A percentile compares a stretch with the other conserved stretches of the same genome.
These are phyloP conservation scores for Trypanosoma scelopori DNA, from an alignment of 208 protist genomes.

Conservation along the genomic window DNA sequence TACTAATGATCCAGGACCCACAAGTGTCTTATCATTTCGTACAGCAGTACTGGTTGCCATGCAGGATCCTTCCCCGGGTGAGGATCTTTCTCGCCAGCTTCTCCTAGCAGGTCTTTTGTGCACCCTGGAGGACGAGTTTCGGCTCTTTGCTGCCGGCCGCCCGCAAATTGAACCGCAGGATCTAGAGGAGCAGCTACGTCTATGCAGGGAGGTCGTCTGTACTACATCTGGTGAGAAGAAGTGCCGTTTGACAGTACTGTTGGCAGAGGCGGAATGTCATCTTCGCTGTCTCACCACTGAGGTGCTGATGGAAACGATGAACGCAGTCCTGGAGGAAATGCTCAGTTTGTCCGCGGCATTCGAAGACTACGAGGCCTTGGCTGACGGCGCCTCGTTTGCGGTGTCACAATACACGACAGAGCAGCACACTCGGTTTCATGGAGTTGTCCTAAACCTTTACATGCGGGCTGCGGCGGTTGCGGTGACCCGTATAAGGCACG, in stretches of 20 bases:
- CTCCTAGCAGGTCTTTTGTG: constrained; percentile 22
- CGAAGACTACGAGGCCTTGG: constrained; percentile 23
- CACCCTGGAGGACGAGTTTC: constrained; percentile 32
- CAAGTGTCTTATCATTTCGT: constrained; percentile 25
- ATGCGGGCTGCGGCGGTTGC: constrained; percentile 4
- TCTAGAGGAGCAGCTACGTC: constrained; percentile 13
- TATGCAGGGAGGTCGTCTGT: constrained; percentile 17
- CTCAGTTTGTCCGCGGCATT: constrained; percentile 1
- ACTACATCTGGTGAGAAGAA: constrained; percentile 1
- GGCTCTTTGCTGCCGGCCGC: constrained; percentile 16
- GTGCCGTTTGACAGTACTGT: constrained; percentile 17
- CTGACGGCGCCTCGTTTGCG: constrained; percentile 19
- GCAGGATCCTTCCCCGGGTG: constrained; percentile 13
- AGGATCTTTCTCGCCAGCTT: background rate
- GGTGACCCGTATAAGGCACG: background rate
- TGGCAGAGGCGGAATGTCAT: constrained; percentile 20
- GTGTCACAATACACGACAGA: constrained; percentile 10
- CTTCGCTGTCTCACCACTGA: constrained; percentile 16
- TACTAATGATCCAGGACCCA: constrained; percentile 9
- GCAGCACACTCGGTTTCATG: constrained; percentile 11
- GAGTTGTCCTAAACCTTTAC: constrained; percentile 18
- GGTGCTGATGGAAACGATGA: constrained; percentile 4
- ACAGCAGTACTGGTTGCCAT: constrained; percentile 7
- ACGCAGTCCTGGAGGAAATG: constrained; percentile 20
- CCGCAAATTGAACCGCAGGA: constrained; percentile 14